Percentiles rank a stretch among this genome's conserved stretches.
Conservation (phyloP, 768 basidiomycete species). For the Suillus decipiens region DNA sequence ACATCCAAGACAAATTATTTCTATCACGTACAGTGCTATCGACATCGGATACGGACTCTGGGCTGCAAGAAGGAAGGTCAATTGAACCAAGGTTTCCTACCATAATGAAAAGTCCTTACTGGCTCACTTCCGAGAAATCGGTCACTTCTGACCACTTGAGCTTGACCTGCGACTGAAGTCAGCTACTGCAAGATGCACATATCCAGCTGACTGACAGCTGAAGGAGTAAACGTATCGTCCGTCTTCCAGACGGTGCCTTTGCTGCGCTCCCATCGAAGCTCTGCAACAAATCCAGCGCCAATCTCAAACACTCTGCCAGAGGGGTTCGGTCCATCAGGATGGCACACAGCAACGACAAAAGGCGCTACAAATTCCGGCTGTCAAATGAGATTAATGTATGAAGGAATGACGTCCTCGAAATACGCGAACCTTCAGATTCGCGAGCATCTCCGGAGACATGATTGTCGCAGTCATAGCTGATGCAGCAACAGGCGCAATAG, state of each 20-base stretch:
- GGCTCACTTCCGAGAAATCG: constrained; percentile 71
- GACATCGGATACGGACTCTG: constrained; percentile 61
- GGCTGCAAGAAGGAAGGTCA: constrained; percentile 45
- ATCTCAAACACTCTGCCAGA: constrained; percentile 88
- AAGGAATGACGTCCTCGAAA: background rate
- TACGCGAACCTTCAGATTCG: constrained; percentile 66
- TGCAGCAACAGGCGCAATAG: constrained; percentile 95
- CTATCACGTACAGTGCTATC: constrained; percentile 51
- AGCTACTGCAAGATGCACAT: background rate
- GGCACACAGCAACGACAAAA: constrained; percentile 84
- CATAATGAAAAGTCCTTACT: constrained; percentile 48
- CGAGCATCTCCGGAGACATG: constrained; percentile 93
- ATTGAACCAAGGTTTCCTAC: background rate
- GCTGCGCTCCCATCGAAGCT: constrained; percentile 92
- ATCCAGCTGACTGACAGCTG: constrained; percentile 59
- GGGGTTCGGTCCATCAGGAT: constrained; percentile 80
- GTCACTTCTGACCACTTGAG: constrained; percentile 79
- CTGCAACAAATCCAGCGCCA: constrained; percentile 89
- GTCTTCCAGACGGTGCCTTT: constrained; percentile 88
- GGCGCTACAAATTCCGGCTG: constrained; percentile 91
- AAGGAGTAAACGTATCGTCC: constrained; percentile 89
- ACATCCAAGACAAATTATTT: background rate
- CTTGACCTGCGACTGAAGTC: constrained; percentile 57
- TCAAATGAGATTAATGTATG: constrained; percentile 8
- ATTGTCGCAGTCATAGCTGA: constrained; percentile 95